Base-by-base conservation (phyloP, 441 rosid species). In the Capsella rubella region DNA sequence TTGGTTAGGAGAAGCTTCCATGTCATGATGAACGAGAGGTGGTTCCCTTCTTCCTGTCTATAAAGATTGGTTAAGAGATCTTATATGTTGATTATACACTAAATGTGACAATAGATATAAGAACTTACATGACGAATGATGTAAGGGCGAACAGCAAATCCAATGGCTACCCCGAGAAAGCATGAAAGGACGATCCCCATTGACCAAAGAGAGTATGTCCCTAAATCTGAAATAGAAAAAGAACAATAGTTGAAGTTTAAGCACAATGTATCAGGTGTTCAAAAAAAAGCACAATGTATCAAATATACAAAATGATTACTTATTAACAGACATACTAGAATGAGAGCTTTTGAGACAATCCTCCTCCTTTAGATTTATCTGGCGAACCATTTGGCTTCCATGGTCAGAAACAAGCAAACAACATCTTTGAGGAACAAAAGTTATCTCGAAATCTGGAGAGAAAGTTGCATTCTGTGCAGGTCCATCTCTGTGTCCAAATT, bases 401-500 rank as follows among this genome's bases (percentile, higher is more conserved):
- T 74, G 95, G 59, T 90, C 92, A 1, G 89, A 80, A 61, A 89
- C 59, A 65, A 89, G 84, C 51, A 90, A 81, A 63, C 85, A 83
- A 64, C 92, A 90, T 53, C 71, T 74, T 29, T 73, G 64, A 42
- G 86, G 82, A 32, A 85, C 81, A 68, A 86, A 84, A 67, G 80
- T 67, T 66, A 87, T 29, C 62, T 86, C 90, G 59, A 84, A 85
- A 80, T 86, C 86, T 51, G 0, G 71, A 1, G 95, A 87, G 73
- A 90, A 90, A 1, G 91, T 76, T 27, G 95, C 95, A 69, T 84
- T 86, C 67, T 85, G 88, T 3, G 86, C 89, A 1, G 91, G 92
- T 60, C 92, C 92, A 62, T 90, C 91, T 55, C 75, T 65, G 7
- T 42, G 76, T 43, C 95, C 92, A 8, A 1, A 0, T 34, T 47